Base-by-base conservation (phyloP, 441 rosid species). In the Gossypium lobatum region DNA sequence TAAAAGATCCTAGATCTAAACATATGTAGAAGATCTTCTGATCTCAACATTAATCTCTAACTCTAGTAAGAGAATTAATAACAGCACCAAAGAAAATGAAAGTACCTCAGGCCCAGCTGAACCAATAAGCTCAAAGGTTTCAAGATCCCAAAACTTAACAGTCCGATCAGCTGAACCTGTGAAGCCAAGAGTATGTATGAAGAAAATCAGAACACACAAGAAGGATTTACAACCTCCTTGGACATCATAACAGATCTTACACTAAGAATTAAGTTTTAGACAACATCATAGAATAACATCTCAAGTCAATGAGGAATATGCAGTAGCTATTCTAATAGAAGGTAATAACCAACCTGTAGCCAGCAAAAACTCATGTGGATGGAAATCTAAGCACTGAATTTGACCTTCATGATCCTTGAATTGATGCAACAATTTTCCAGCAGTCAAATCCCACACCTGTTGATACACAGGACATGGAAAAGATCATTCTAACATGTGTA, bases 371-470 rank as follows among this genome's bases (percentile, higher is more conserved):
- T 96, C 98, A n/a, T 92, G 89, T 53, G 98, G 99, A 84, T 96
- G 99, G 78, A 96, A 96, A 88, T 96, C 98, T 80, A 96, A 84
- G 88, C 96, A 87, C 82, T 92, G 93, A 83, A 96, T 79, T 81
- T 89, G 90, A 76, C 99, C 98, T 79, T 96, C 99, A 74, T 93
- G 98, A 77, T 75, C 72, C 85, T 93, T 96, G 81, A 96, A 96
- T 78, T 96, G 98, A 62, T 93, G 98, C 88, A 96, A 77, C 75
- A 96, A 81, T 84, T 96, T 96, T 77, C 99, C 99, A 80, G 99
- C 99, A 73, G 99, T 96, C 86, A 96, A 87, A 83, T 96, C 99
- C 99, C 99, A 96, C 14, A 93, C 87, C 99, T 96, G 77, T 76
- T 70, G 25, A 67, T 74, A 60, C 8, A 70, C 61, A 34, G 42